Percentiles rank a stretch among this genome's conserved stretches.
Conservation (phyloP, 768 basidiomycete species). For the Leucocoprinus sp. region DNA sequence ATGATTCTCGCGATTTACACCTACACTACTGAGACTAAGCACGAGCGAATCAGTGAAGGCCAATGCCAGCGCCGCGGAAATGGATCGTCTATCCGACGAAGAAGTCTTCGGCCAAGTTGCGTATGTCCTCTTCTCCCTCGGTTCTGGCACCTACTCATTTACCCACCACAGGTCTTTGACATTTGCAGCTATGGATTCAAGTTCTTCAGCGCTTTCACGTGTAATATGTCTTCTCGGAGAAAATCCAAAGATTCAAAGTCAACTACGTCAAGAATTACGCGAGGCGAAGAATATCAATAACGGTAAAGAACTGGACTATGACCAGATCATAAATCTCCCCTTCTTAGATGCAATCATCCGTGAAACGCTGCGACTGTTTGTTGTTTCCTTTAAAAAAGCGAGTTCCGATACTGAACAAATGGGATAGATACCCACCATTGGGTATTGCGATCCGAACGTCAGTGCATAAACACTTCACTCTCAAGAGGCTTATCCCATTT, state of each 20-base stretch:
- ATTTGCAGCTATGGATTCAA: slow-evolving; percentile 36
- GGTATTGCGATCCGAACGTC: slow-evolving; percentile 11
- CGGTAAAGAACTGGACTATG: slow-evolving; percentile 23
- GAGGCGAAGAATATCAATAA: slow-evolving; percentile 19
- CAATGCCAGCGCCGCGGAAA: slow-evolving; percentile 26
- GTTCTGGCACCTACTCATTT: background rate
- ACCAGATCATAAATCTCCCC: slow-evolving; percentile 27
- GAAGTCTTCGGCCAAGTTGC: slow-evolving; percentile 33
- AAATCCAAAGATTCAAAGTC: slow-evolving; percentile 29
- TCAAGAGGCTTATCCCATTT: background rate
- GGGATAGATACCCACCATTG: slow-evolving; percentile 20
- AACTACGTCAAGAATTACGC: slow-evolving; percentile 26
- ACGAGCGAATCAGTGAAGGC: slow-evolving; percentile 35
- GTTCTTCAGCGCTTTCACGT: slow-evolving; percentile 27
- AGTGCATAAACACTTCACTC: background rate
- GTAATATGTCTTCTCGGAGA: slow-evolving; percentile 25
- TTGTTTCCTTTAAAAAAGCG: background rate
- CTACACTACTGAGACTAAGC: background rate
- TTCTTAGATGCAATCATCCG: slow-evolving; percentile 33
- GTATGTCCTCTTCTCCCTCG: slow-evolving; percentile 12
- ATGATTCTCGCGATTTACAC: background rate
- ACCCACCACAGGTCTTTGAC: slow-evolving; percentile 23
- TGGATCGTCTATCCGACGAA: slow-evolving; percentile 24
- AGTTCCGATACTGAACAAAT: background rate
- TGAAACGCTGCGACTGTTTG: slow-evolving; percentile 31